A percentile compares a stretch with the other conserved stretches of the same genome.
Evolutionary conservation across 345 rosid species (phyloP).

Genomic region (Salix exigua): DNA sequence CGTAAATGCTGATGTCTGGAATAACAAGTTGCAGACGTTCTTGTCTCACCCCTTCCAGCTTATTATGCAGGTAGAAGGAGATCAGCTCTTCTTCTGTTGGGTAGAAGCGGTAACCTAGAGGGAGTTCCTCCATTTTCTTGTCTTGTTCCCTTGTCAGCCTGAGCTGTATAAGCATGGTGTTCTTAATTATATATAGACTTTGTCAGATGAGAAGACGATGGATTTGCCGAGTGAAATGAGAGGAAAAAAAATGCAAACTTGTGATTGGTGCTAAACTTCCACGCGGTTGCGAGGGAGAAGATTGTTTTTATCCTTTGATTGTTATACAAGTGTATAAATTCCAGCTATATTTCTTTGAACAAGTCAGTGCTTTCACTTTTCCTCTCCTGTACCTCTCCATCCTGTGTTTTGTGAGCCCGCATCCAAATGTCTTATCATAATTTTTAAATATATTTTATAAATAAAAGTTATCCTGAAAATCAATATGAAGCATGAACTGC

Average conservation of each 20-base stretch:
- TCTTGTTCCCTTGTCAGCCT: not conserved
- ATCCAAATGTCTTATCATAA: too few species aligned
- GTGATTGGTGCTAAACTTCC: slow-evolving; percentile 19
- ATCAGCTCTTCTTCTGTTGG: slow-evolving; percentile 93
- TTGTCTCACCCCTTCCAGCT: slow-evolving; percentile 50
- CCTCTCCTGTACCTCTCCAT: not conserved
- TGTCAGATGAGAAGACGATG: not conserved
- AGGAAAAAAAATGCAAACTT: slow-evolving; percentile 12
- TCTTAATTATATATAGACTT: not conserved
- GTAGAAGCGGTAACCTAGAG: slow-evolving; percentile 69
- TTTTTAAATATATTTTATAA: too few species aligned
- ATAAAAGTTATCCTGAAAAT: too few species aligned
- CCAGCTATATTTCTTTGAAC: slow-evolving; percentile 31
- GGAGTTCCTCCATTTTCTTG: slow-evolving; percentile 28
- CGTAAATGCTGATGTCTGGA: slow-evolving; percentile 57
- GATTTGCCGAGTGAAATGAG: slow-evolving; percentile 61
- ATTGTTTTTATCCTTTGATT: not conserved
- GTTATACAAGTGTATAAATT: not conserved
- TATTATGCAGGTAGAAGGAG: slow-evolving; percentile 66
- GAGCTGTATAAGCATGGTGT: not conserved
- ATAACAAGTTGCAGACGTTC: slow-evolving; percentile 51
- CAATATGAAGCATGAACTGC: too few species aligned
- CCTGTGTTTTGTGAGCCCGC: not conserved
- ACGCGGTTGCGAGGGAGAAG: slow-evolving; percentile 46
- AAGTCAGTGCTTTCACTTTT: slow-evolving; percentile 25